Evolutionary conservation across 345 rosid genomes (phyloP).

Genomic region (Euphorbia tirucalli): DNA sequence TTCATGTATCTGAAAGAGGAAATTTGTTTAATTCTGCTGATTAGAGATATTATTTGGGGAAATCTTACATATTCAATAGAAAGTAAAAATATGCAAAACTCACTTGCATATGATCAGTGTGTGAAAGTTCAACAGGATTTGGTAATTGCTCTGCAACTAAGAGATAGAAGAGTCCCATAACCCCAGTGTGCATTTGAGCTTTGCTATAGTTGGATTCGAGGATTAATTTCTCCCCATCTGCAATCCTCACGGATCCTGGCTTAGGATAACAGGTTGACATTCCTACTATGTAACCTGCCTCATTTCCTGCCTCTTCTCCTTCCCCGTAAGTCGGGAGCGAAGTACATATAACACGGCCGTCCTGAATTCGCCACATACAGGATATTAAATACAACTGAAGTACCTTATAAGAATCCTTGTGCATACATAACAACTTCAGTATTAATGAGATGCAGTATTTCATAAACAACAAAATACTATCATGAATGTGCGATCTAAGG

Average conservation of each 20-base stretch:
- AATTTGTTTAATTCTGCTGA: no score
- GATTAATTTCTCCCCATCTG: conserved; percentile 53
- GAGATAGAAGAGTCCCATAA: conserved; percentile 82
- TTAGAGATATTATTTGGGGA: no score
- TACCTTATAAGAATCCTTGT: no score
- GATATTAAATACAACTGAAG: no score
- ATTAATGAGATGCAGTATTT: no score
- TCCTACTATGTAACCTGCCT: conserved; percentile 85
- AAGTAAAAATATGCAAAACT: background rate
- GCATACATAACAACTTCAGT: no score
- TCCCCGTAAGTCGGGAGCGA: conserved; percentile 63
- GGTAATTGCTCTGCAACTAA: conserved; percentile 56
- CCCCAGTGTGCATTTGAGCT: conserved; percentile 55
- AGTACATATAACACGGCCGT: conserved; percentile 54
- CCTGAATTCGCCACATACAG: conserved; percentile 34
- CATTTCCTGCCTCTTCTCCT: conserved; percentile 79
- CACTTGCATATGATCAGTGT: conserved; percentile 31
- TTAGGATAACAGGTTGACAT: conserved; percentile 85
- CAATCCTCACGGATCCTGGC: conserved; percentile 60
- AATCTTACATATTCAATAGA: no score
- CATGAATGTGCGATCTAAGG: no score
- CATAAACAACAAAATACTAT: no score
- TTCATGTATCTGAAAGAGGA: conserved; percentile 24
- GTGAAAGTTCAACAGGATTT: conserved; percentile 15
- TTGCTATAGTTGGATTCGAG: conserved; percentile 66